Base-by-base conservation (phyloP, 2,329 filamentous ascomycete species). In the Alternaria sp. region DNA sequence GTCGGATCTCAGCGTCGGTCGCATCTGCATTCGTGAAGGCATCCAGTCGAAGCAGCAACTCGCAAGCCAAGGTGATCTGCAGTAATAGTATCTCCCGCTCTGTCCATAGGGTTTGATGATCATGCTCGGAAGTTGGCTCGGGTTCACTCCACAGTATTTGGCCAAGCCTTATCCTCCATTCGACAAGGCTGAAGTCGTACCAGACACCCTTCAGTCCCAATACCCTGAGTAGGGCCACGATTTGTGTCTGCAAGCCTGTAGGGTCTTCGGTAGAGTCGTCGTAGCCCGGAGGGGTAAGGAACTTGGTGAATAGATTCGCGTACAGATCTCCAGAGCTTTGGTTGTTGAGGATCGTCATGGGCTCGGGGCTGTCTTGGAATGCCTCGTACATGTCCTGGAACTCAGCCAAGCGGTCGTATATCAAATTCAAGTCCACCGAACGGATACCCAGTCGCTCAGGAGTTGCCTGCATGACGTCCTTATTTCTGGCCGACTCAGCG, bases 131-230 rank as follows among this genome's bases (percentile, higher is more conserved):
- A 12, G 61, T 44, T 7, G 67, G 32, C 15, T 77, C 73, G 9
- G 66, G 64, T 43, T 77, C 74, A 15, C 86, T 89, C 90, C 90
- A 93, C 3, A 93, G 79, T 45, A 93, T 84, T 77, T 92, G 90
- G 7, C 91, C 91, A 1, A 93, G 82, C 12, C 90, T 85, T 61
- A 93, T 90, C 40, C 91, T 86, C 90, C 90, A 93, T 74, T 93
- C 90, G 7, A 93, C 88, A 30, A 89, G 85, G 19, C 89, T 90
- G 68, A 93, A 91, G 77, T 93, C 90, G 55, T 91, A 86, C 91
- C 91, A 93, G 49, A 91, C 86, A 59, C 90, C 89, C 57, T 88
- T 85, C 8, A 87, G 81, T 0, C 86, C 87, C 47, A 93, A 83
- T 10, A 90, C 86, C 73, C 88, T 88, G 49, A 93, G 84, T 17